Evolutionary conservation across 228 moss, liverwort and hornwort species (phyloP), one percentile per base, ranked within the genome.

Genomic region (Sphagnum magellanicum): DNA sequence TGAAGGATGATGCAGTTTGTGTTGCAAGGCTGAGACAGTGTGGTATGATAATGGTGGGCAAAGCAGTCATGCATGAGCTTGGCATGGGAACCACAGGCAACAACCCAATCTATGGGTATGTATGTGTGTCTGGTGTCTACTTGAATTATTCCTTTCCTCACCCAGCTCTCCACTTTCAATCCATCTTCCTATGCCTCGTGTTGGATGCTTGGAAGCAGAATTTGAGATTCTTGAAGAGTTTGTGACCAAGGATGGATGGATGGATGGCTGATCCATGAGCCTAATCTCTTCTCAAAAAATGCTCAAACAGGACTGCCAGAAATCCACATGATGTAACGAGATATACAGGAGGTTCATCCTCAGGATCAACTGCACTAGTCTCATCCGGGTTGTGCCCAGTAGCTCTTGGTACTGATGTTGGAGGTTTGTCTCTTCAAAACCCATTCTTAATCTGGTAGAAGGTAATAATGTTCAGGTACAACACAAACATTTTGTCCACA

Each of bases 61-160:
- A 98, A 80, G 73, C 90, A 68, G 90, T 91, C 67, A 93, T 93
- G 98, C 91, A 93, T 61, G 98, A 98, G 76, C 84, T 98, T 73
- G 98, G 98, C 74, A 85, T 98, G 84, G 98, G 93, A 64, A 70
- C 79, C 60, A 89, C 82, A 60, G 98, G 93, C 63, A 88, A 82
- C 71, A 98, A 95, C 76, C 68, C 87, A 63, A 82, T 90, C 78
- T 74, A 92, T 63, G 95, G 95, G 95, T 92, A 85, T 14, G 69
- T 71, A 64, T 48, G 48, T 71, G 51, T 58, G 50, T 11, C 16
- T 12, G 8, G 2, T 4, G 55, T 55, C 55, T 12, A 12, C 55
- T 55, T 55, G 9, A 8, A 55, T 12, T 12, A 1, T 55, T 55
- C 12, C 12, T 55, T 55, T 55, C 12, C 9, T 55, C 2, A 8